Evolutionary conservation across 2,329 filamentous ascomycete genomes (phyloP).

Genomic region (Aspergillus oerlinghausenensis): DNA sequence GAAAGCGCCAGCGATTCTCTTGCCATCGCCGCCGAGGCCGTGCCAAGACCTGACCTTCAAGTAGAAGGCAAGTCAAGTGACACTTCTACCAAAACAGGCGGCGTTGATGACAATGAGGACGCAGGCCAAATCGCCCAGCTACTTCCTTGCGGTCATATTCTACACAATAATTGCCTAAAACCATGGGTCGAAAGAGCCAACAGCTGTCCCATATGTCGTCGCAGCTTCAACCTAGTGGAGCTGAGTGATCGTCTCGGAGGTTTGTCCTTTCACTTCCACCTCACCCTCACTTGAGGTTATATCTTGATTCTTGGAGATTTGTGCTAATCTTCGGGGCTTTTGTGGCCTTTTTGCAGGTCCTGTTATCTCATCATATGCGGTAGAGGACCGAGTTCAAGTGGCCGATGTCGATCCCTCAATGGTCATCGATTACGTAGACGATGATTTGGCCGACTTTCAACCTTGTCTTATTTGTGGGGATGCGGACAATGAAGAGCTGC

Average conservation of each 20-base stretch:
- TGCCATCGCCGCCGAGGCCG: conserved; percentile 38
- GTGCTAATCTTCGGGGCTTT: conserved; percentile 3
- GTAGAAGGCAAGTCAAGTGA: conserved; percentile 22
- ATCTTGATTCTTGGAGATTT: conserved; percentile 4
- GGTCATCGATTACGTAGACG: conserved; percentile 62
- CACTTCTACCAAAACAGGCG: conserved; percentile 24
- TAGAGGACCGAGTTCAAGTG: conserved; percentile 60
- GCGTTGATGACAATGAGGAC: conserved; percentile 35
- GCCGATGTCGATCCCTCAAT: conserved; percentile 75
- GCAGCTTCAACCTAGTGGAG: conserved; percentile 83
- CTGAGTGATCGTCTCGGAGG: conserved; percentile 76
- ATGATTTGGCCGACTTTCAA: conserved; percentile 58
- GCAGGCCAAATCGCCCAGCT: conserved; percentile 56
- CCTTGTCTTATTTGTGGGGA: conserved; percentile 83
- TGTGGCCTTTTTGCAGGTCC: conserved; percentile 39
- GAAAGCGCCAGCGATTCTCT: conserved; percentile 50
- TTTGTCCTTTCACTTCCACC: conserved; percentile 44
- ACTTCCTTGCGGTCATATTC: conserved; percentile 77
- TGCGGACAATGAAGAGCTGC: conserved; percentile 73
- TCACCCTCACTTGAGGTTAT: conserved; percentile 7
- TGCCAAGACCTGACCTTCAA: conserved; percentile 40
- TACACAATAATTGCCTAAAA: conserved; percentile 88
- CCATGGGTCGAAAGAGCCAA: conserved; percentile 97
- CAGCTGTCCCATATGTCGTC: conserved; percentile 94
- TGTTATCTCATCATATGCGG: conserved; percentile 54